Evolutionary conservation across 2,329 filamentous ascomycete genomes (phyloP).

Genomic region (Monilinia polystroma): DNA sequence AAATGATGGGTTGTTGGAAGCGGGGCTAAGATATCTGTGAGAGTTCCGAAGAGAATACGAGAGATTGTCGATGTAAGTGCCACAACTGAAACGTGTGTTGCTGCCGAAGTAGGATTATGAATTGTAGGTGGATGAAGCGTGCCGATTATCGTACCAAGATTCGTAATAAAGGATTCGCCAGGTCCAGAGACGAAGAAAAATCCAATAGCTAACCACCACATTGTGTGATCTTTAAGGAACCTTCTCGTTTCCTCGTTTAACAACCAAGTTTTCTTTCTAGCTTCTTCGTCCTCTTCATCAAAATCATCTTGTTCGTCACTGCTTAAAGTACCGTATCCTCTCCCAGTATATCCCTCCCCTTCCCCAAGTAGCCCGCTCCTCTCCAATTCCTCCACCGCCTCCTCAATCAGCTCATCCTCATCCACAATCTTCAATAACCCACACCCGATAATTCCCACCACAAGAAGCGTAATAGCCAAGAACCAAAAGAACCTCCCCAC

Average conservation of each 20-base stretch:
- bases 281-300: slow-evolving; percentile 49
- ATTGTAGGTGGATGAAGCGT: slow-evolving; percentile 67
- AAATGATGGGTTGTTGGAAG: slow-evolving; percentile 43
- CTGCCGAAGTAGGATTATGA: slow-evolving; percentile 56
- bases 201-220: slow-evolving; percentile 90
- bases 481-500: slow-evolving; percentile 90
- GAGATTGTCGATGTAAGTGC: slow-evolving; percentile 88
- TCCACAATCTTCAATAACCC: slow-evolving; percentile 77
- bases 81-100: slow-evolving; percentile 91
- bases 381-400: slow-evolving; percentile 87
- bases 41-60: slow-evolving; percentile 81
- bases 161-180: slow-evolving; percentile 98
- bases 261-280: slow-evolving; percentile 81
- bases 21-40: slow-evolving; percentile 84
- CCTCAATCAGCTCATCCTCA: slow-evolving; percentile 84
- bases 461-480: slow-evolving; percentile 67
- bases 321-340: slow-evolving; percentile 62
- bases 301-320: slow-evolving; percentile 36
- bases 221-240: slow-evolving; percentile 84
- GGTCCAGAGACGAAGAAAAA: slow-evolving; percentile 80
- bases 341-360: slow-evolving; percentile 66
- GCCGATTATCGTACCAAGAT: slow-evolving; percentile 88
- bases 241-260: slow-evolving; percentile 85
- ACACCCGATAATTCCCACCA: slow-evolving; percentile 69
- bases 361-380: slow-evolving; percentile 78